These are phyloP conservation scores for Endothia cerciana DNA, from an alignment of 2,329 filamentous ascomycete genomes.

Conservation along the genomic window DNA sequence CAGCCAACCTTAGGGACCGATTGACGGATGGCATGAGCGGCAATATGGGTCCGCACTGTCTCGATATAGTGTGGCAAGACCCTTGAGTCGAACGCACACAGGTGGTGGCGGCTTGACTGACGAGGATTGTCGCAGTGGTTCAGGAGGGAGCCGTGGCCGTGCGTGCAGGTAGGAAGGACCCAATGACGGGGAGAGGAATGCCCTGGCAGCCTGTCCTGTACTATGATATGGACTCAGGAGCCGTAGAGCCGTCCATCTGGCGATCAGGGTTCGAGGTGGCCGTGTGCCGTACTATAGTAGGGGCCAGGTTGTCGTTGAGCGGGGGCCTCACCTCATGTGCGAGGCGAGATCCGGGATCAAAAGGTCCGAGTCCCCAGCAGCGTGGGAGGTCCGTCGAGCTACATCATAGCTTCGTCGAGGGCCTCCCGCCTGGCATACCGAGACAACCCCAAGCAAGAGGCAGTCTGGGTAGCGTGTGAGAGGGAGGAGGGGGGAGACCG, in stretches of 20 bases:
- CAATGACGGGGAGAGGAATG: background rate
- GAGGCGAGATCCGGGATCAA: constrained; percentile 88
- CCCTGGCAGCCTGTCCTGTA: constrained; percentile 6
- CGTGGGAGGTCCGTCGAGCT: background rate
- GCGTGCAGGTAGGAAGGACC: constrained; percentile 19
- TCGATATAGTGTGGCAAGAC: constrained; percentile 16
- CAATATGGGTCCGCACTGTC: constrained; percentile 1
- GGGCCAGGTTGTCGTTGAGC: background rate
- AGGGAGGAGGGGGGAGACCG: background rate
- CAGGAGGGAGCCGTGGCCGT: constrained; percentile 10
- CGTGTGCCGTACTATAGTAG: background rate
- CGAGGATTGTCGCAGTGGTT: constrained; percentile 6
- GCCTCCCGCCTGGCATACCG: background rate
- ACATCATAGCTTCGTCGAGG: background rate
- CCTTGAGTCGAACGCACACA: constrained; percentile 5
- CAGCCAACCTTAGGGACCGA: background rate
- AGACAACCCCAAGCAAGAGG: background rate
- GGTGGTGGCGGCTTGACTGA: constrained; percentile 17
- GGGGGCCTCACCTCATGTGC: background rate
- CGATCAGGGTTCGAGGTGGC: background rate
- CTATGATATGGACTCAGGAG: background rate
- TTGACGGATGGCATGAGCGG: background rate
- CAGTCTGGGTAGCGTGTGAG: background rate
- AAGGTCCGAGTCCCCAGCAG: constrained; percentile 78
- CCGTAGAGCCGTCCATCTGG: background rate